Conservation (phyloP, 352 stramenopile genomes). For the Phytophthora cactorum region DNA sequence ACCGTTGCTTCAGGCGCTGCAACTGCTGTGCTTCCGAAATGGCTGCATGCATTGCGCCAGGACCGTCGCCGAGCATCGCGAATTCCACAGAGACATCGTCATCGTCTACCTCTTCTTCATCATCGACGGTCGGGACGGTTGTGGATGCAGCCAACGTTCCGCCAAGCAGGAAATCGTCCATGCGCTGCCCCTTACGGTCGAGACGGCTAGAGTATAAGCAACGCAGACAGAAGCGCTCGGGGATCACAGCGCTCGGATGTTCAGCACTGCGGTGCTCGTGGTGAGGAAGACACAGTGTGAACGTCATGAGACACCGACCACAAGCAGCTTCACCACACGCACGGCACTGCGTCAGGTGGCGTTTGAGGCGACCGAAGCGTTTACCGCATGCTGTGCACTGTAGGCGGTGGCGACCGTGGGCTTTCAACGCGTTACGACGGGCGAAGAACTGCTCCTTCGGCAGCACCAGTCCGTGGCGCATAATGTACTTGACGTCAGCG, state of each 20-base stretch:
- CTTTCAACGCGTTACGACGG: constrained; percentile 38
- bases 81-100: constrained; percentile 37
- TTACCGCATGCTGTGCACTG: constrained; percentile 53
- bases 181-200: constrained; percentile 57
- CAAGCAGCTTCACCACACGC: constrained; percentile 62
- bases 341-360: constrained; percentile 52
- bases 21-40: constrained; percentile 39
- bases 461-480: constrained; percentile 48
- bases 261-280: constrained; percentile 64
- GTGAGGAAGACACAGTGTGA: constrained; percentile 61
- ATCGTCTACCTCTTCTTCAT: constrained; percentile 36
- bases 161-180: constrained; percentile 45
- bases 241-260: constrained; percentile 66
- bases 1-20: constrained; percentile 41
- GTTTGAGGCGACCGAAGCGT: constrained; percentile 46
- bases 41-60: constrained; percentile 29
- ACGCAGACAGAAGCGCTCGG: constrained; percentile 70
- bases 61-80: constrained; percentile 27
- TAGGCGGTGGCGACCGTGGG: constrained; percentile 33
- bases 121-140: constrained; percentile 30
- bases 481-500: constrained; percentile 64
- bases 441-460: constrained; percentile 43
- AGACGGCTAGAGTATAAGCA: constrained; percentile 62
- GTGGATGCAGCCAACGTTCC: constrained; percentile 16
- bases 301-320: constrained; percentile 55